A percentile compares a stretch with the other conserved stretches of the same genome.
These are phyloP conservation scores for Rhynchosporium agropyri DNA, from an alignment of 2,329 filamentous ascomycete genomes.

Conservation along the genomic window DNA sequence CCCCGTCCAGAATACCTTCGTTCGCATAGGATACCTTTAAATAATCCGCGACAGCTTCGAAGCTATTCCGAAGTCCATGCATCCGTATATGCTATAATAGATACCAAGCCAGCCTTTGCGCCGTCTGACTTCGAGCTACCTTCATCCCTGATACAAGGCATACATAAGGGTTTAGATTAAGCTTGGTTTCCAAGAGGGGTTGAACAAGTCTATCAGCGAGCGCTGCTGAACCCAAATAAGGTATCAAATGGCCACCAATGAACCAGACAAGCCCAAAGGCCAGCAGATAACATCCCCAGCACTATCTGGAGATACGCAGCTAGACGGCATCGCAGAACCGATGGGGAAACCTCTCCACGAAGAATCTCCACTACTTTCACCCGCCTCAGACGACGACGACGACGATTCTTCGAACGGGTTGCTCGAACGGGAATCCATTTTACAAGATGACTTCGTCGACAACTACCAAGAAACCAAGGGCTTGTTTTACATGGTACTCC, in stretches of 20 bases:
- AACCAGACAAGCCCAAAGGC: conserved; percentile 14
- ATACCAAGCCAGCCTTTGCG: conserved; percentile 1
- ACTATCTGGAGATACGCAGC: conserved; percentile 27
- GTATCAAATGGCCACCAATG: conserved; percentile 10
- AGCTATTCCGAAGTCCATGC: neutral
- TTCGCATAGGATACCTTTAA: neutral
- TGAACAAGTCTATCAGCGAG: conserved; percentile 1
- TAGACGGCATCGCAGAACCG: conserved; percentile 30
- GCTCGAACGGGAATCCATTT: conserved; percentile 41
- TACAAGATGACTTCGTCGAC: conserved; percentile 49
- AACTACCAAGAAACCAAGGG: conserved; percentile 71
- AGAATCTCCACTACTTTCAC: conserved; percentile 53
- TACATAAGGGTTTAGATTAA: neutral
- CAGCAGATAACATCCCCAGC: conserved; percentile 12
- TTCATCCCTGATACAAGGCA: too few species aligned
- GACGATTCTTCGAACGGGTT: conserved; percentile 45
- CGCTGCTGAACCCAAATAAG: neutral
- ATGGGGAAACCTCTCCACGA: conserved; percentile 46
- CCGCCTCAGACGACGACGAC: conserved; percentile 36
- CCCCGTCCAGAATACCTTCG: neutral
- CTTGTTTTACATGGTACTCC: conserved; percentile 79
- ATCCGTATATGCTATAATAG: neutral
- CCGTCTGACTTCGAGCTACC: neutral
- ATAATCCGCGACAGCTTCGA: conserved; percentile 12
- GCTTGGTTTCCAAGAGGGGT: neutral